Base-by-base conservation (phyloP, 208 protist genomes). In the Wallacemonas rigidus region DNA sequence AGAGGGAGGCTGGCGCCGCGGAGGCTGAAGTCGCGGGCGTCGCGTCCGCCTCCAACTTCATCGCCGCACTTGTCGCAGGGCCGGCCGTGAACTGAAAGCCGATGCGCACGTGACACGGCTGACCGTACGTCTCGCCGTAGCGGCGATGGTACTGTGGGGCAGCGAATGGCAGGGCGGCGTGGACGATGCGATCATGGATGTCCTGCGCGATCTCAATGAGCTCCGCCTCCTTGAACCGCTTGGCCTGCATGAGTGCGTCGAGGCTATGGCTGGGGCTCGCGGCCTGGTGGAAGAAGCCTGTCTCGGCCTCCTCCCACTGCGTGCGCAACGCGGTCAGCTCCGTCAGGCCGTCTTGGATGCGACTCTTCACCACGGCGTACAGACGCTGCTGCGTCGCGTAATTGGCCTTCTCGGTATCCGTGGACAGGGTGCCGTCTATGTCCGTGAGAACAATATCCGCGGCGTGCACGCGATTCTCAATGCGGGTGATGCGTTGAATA, bases 101-200 rank as follows among this genome's bases (percentile, higher is more conserved):
- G 17, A 97, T 7, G 45, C 90, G 89, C 55, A 94, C 68, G 69
- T 94, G 83, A 67, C 92, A 97, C 2, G 90, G 83, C 75, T 95
- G 88, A 56, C 76, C 79, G 79, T 97, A 97, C 50, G 89, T 95
- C 76, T 93, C 86, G 56, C 84, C 77, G 67, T 86, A 79, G 63
- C 88, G 85, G 56, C 92, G 92, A 76, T 85, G 85, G 77, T 91
- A 97, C 84, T 97, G 92, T 39, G 92, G 92, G 14, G 85, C 69
- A 65, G 85, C 81, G 72, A 95, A 95, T 26, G 87, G 85, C 43
- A 97, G 78, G 48, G 87, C 92, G 26, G 87, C 77, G 71, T 94
- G 82, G 39, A 94, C 78, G 11, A 78, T 57, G 51, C 81, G 76
- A 61, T 97, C 88, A 70, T 94, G 87, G 35, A 91, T 65, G 15